Conservation (phyloP, 2,329 filamentous ascomycete species). For the Aaosphaeria pasadenensis region DNA sequence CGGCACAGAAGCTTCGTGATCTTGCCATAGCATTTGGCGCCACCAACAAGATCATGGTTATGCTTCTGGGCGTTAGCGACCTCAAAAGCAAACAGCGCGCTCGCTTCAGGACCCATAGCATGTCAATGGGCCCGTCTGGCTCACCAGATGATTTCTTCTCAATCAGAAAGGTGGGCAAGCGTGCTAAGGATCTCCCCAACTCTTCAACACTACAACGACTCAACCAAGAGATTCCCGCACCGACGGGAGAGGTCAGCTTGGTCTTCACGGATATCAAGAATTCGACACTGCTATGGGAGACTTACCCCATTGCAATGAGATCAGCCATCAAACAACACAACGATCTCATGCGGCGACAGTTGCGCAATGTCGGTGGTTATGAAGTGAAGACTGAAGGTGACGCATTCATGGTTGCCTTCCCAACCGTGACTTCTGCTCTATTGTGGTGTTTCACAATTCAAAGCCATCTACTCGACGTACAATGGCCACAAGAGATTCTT, state of each 20-base stretch:
- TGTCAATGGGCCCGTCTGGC: slow-evolving; percentile 77
- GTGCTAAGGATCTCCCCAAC: slow-evolving; percentile 54
- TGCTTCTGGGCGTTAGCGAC: slow-evolving; percentile 93
- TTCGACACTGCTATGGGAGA: slow-evolving; percentile 94
- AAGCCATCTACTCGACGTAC: slow-evolving; percentile 78
- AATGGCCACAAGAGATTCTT: slow-evolving; percentile 91
- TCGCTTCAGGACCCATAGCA: slow-evolving; percentile 72
- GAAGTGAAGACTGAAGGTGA: slow-evolving; percentile 99
- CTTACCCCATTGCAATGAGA: slow-evolving; percentile 90
- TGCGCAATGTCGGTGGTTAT: slow-evolving; percentile 91
- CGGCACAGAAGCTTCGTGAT: slow-evolving; percentile 90
- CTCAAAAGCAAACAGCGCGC: slow-evolving; percentile 82
- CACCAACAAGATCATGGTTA: slow-evolving; percentile 95
- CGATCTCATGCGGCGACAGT: slow-evolving; percentile 88
- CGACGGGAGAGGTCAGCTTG: slow-evolving; percentile 85
- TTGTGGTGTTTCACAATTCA: slow-evolving; percentile 98
- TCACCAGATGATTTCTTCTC: slow-evolving; percentile 69
- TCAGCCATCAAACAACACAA: slow-evolving; percentile 98
- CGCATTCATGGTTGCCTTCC: slow-evolving; percentile 98
- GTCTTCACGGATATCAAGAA: slow-evolving; percentile 99
- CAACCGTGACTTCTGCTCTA: slow-evolving; percentile 88
- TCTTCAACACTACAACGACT: slow-evolving; percentile 86
- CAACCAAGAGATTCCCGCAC: slow-evolving; percentile 86
- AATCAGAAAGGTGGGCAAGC: slow-evolving; percentile 58
- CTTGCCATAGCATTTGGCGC: slow-evolving; percentile 94